Base-by-base conservation (phyloP, 768 basidiomycete species). In the Pulveroboletus sp. region DNA sequence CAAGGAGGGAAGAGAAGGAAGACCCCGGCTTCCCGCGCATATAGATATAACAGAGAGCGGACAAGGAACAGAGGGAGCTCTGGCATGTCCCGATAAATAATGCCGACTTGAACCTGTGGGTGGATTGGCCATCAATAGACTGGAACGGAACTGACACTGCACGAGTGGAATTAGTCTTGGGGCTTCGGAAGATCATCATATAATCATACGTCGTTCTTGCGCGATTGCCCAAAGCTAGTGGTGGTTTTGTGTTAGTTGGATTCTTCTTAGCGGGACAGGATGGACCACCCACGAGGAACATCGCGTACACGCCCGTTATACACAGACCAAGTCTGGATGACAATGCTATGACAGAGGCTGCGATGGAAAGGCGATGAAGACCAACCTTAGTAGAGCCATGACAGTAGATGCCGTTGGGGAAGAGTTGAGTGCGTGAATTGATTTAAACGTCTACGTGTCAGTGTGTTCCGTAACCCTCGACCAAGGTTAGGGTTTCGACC, bases 51-150 rank as follows among this genome's bases (percentile, higher is more conserved):
- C 77, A 55, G n/a, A 91, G 67, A 2, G 93, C 86, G 1, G 87
- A 86, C 42, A 91, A 51, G 9, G 84, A 81, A 64, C 87, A 85
- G 33, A 92, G 76, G 37, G 80, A 73, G 59, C 89, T 91, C 66
- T 96, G 93, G 56, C 83, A 83, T 21, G 88, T 90, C 51, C 87
- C 86, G 69, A 94, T 76, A 65, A 93, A 86, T 30, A 94, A 73
- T 10, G 91, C 82, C 1, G 89, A 93, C 60, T 84, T 82, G 74
- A 94, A 96, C 68, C 84, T 88, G 59, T 83, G 77, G 13, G 81
- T 74, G 6, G 77, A 73, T 30, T 67, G 67, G 35, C 82, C 83
- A 57, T 86, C 81, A 58, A 83, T 73, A 14, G 82, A 79, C 57
- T 81, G 75, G 70, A 93, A 93, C 14, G 91, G 89, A 27, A 89